These are phyloP conservation scores for Backusella morwellensis DNA, from an alignment of 192 early-diverging fungal genomes.

Conservation along the genomic window DNA sequence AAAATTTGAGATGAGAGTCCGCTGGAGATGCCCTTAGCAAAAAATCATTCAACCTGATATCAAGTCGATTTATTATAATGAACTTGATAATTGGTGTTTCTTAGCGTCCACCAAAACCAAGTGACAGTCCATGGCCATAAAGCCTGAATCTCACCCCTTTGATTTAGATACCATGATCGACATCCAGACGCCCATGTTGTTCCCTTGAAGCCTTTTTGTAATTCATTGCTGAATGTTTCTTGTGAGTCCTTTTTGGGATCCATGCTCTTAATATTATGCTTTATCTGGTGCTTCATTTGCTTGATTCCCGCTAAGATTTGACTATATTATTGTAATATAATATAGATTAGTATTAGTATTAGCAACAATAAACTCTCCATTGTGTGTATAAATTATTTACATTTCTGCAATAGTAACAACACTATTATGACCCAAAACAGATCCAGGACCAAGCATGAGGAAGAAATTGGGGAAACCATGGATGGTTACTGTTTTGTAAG, in stretches of 20 bases:
- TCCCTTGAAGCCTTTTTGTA: slow-evolving; percentile 35
- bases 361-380: neutral
- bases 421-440: slow-evolving; percentile 49
- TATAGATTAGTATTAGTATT: neutral
- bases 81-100: no score
- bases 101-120: no score
- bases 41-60: no score
- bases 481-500: slow-evolving; percentile 37
- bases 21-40: no score
- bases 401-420: slow-evolving; percentile 23
- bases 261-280: slow-evolving; percentile 32
- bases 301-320: slow-evolving; percentile 43
- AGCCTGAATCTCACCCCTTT: neutral
- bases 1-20: no score
- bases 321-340: neutral
- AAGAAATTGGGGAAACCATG: slow-evolving; percentile 56
- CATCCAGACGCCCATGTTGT: slow-evolving; percentile 47
- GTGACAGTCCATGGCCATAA: no score
- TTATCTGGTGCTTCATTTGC: slow-evolving; percentile 37
- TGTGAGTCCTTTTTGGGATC: slow-evolving; percentile 31
- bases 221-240: slow-evolving; percentile 29
- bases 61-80: no score
- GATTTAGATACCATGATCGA: slow-evolving; percentile 49
- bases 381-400: neutral
- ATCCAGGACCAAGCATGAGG: slow-evolving; percentile 48